These are phyloP conservation scores for Fusarium dlaminii DNA, from an alignment of 2,329 filamentous ascomycete species.

Conservation along the genomic window DNA sequence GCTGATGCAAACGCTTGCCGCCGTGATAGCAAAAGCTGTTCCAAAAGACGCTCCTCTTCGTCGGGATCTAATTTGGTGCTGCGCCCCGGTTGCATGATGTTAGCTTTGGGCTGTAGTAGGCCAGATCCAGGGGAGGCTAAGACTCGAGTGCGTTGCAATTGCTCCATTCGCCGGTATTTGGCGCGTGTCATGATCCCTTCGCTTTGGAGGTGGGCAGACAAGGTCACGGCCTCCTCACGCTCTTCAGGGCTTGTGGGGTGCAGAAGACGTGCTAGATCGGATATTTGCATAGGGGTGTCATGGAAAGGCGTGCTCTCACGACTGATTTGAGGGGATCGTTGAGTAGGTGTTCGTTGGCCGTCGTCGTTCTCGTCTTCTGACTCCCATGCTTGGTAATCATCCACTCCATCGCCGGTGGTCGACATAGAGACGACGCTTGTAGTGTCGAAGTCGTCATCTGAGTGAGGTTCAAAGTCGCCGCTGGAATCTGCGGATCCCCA, in stretches of 20 bases:
- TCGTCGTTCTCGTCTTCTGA: slow-evolving; percentile 56
- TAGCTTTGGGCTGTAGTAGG: slow-evolving; percentile 23
- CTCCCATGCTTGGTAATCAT: slow-evolving; percentile 60
- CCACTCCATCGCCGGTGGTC: slow-evolving; percentile 55
- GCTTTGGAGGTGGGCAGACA: slow-evolving; percentile 81
- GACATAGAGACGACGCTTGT: slow-evolving; percentile 79
- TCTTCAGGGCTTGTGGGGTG: slow-evolving; percentile 82
- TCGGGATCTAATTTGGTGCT: slow-evolving; percentile 59
- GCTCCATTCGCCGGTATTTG: slow-evolving; percentile 73
- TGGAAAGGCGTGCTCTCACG: slow-evolving; percentile 66
- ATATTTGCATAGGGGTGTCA: slow-evolving; percentile 71
- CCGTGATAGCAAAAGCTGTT: slow-evolving; percentile 67
- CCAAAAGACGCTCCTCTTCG: slow-evolving; percentile 69
- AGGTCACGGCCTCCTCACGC: slow-evolving; percentile 79
- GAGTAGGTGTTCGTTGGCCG: slow-evolving; percentile 78
- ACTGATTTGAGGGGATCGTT: slow-evolving; percentile 59
- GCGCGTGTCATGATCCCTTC: slow-evolving; percentile 82
- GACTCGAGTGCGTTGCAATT: slow-evolving; percentile 75
- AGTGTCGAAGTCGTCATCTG: slow-evolving; percentile 71
- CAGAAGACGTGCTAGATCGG: slow-evolving; percentile 80
- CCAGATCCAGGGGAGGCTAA: slow-evolving; percentile 47
- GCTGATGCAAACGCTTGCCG: slow-evolving; percentile 45
- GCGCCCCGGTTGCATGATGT: slow-evolving; percentile 25
- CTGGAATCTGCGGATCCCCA: slow-evolving; percentile 86
- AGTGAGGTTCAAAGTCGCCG: slow-evolving; percentile 74